Percentiles rank a stretch among this genome's conserved stretches.
These are phyloP conservation scores for Bocquillonia castaneifolia DNA, from an alignment of 441 rosid genomes.

Conservation along the genomic window DNA sequence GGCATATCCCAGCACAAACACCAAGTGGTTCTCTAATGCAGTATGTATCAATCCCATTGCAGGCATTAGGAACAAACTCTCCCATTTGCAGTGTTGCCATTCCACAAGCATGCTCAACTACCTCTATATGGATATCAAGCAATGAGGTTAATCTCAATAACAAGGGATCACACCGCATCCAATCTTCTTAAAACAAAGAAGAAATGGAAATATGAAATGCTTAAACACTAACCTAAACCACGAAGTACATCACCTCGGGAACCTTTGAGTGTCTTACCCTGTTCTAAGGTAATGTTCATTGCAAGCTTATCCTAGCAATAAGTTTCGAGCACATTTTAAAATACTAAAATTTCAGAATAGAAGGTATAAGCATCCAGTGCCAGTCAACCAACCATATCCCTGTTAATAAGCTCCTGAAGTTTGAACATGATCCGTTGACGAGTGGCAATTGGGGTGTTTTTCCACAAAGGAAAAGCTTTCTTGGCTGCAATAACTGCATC, in stretches of 20 bases:
- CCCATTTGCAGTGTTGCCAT: constrained; percentile 51
- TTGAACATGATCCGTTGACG: constrained; percentile 61
- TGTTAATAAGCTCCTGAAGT: constrained; percentile 52
- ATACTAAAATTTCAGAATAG: constrained; percentile 10
- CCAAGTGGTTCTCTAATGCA: constrained; percentile 53
- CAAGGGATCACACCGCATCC: not conserved
- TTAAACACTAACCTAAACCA: constrained; percentile 38
- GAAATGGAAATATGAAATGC: constrained; percentile 8
- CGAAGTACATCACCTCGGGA: constrained; percentile 25
- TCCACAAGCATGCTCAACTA: constrained; percentile 63
- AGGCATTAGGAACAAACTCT: constrained; percentile 51
- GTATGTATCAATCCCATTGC: constrained; percentile 48
- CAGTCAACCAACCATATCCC: constrained; percentile 43
- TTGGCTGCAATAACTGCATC: constrained; percentile 58
- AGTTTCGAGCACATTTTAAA: constrained; percentile 13
- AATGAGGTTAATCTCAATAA: constrained; percentile 15
- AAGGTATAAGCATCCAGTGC: not conserved
- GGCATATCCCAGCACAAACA: constrained; percentile 52
- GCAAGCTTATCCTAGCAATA: constrained; percentile 49
- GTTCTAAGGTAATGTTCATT: constrained; percentile 44
- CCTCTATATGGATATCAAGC: constrained; percentile 39
- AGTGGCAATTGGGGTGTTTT: constrained; percentile 41
- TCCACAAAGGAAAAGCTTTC: constrained; percentile 51
- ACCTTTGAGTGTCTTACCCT: constrained; percentile 40
- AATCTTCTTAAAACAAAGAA: constrained; percentile 12